Percentiles rank a stretch among this genome's conserved stretches.
These are phyloP conservation scores for Saitozyma sp. DNA, from an alignment of 768 basidiomycete species.

Conservation along the genomic window DNA sequence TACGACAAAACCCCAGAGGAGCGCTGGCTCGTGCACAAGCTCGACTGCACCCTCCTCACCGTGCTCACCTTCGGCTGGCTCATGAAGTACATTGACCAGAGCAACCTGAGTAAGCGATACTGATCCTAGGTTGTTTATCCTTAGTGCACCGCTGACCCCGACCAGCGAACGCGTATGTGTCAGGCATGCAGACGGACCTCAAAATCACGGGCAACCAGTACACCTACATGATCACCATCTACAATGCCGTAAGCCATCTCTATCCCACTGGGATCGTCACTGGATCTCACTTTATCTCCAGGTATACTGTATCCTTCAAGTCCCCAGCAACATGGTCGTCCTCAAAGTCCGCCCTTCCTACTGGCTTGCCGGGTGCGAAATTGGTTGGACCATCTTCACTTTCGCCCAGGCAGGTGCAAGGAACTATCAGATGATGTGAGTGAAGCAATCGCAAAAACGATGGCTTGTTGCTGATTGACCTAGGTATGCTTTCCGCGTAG, in stretches of 20 bases:
- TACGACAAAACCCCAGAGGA: slow-evolving; percentile 27
- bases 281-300: too few species aligned
- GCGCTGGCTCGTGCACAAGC: slow-evolving; percentile 21
- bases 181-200: slow-evolving; percentile 3
- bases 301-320: slow-evolving; percentile 2
- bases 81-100: slow-evolving; percentile 34
- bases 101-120: slow-evolving; percentile 8
- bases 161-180: neutral
- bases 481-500: too few species aligned
- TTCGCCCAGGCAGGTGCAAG: slow-evolving; percentile 33
- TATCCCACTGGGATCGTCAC: too few species aligned
- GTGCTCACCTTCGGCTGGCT: neutral
- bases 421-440: slow-evolving; percentile 20
- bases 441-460: too few species aligned
- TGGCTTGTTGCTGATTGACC: too few species aligned
- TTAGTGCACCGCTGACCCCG: too few species aligned
- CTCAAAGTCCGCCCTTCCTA: slow-evolving; percentile 18
- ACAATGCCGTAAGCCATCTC: neutral
- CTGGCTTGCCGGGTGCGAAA: slow-evolving; percentile 14
- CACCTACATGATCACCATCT: slow-evolving; percentile 4
- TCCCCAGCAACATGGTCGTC: slow-evolving; percentile 22
- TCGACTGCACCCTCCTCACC: slow-evolving; percentile 22
- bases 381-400: slow-evolving; percentile 26
- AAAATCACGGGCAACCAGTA: slow-evolving; percentile 6
- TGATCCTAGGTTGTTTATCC: too few species aligned